Conservation (phyloP, 495 filamentous ascomycete species). For the Cladorrhinum samala region DNA sequence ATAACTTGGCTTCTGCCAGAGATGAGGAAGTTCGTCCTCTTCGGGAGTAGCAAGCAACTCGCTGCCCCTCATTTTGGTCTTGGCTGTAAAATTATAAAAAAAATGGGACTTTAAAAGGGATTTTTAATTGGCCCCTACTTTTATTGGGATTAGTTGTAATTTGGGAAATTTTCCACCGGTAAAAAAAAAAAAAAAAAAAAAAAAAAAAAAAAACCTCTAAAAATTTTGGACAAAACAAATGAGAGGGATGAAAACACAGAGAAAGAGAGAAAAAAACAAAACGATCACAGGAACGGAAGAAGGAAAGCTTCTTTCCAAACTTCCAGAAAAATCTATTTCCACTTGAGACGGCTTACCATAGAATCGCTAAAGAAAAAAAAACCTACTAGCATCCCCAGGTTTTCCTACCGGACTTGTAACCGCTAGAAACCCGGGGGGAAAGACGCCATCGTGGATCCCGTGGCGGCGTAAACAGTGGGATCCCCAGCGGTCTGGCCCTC, state of each 20-base stretch:
- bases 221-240: neutral
- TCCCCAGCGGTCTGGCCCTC: neutral
- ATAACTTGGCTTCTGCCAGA: conserved; percentile 42
- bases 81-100: neutral
- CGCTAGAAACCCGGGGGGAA: neutral
- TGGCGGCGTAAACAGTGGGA: neutral
- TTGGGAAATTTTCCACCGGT: too few species aligned
- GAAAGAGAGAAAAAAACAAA: neutral
- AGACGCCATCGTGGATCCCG: neutral
- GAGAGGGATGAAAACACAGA: neutral
- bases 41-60: neutral
- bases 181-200: too few species aligned
- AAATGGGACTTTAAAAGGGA: too few species aligned
- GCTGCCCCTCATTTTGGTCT: conserved; percentile 7
- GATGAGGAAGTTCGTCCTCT: conserved; percentile 31
- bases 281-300: neutral
- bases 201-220: too few species aligned
- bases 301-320: neutral
- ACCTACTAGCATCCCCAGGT: too few species aligned
- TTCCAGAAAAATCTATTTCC: too few species aligned
- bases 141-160: too few species aligned
- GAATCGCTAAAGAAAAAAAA: neutral
- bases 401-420: neutral
- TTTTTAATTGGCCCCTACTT: too few species aligned
- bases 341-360: too few species aligned